Conservation (phyloP, 768 basidiomycete species). For the Tremella fuciformis region DNA sequence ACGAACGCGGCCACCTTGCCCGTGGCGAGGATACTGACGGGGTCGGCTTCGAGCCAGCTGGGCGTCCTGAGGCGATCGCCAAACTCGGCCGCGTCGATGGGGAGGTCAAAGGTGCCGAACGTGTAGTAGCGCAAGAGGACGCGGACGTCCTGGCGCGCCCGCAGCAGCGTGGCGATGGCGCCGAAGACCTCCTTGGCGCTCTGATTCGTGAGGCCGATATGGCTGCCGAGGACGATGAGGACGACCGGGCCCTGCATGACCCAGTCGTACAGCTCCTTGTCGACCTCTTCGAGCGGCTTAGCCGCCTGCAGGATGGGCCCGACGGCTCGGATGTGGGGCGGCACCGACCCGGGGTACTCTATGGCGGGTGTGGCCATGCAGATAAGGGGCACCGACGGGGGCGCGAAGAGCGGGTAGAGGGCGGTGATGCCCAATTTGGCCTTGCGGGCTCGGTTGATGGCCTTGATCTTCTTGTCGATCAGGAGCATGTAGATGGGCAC, state of each 20-base stretch:
- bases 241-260: conserved; percentile 12
- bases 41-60: conserved; percentile 28
- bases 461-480: conserved; percentile 13
- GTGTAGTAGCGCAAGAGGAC: conserved; percentile 27
- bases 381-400: not conserved
- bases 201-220: conserved; percentile 3
- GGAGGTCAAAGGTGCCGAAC: conserved; percentile 14
- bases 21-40: conserved; percentile 18
- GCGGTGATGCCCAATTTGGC: conserved; percentile 21
- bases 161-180: conserved; percentile 17
- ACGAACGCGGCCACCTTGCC: conserved; percentile 22
- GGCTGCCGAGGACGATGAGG: conserved; percentile 28
- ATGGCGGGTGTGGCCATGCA: conserved; percentile 25
- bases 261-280: conserved; percentile 24
- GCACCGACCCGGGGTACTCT: conserved; percentile 22
- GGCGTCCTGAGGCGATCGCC: conserved; percentile 24
- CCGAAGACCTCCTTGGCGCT: conserved; percentile 14
- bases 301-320: conserved; percentile 27
- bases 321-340: conserved; percentile 17
- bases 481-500: conserved; percentile 6
- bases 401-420: conserved; percentile 13
- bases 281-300: conserved; percentile 7
- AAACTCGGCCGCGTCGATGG: conserved; percentile 4
- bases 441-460: conserved; percentile 18
- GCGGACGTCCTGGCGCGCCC: conserved; percentile 20